phyloP scores from a whole-genome alignment of 2,329 filamentous ascomycete genomes.

The Aspergillus flavus region DNA sequence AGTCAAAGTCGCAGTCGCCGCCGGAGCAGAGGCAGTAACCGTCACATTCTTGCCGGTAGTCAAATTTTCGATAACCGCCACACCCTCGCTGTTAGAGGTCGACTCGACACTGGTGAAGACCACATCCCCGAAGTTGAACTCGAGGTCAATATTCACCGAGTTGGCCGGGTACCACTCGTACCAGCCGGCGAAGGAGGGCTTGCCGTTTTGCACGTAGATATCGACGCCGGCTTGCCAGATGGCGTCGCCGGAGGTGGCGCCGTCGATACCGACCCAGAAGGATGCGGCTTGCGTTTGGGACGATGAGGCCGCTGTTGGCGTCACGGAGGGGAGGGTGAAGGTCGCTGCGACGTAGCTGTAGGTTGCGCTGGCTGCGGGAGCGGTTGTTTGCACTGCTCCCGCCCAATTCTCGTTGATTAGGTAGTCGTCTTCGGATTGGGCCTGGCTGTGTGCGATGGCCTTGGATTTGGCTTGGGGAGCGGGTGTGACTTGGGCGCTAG shows the following conservation, averaged over 20 bases:
- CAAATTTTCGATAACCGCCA: slow-evolving; percentile 12
- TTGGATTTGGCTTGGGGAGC: background rate
- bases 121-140: slow-evolving; percentile 13
- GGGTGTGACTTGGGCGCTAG: background rate
- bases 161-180: slow-evolving; percentile 17
- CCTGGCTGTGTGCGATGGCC: background rate
- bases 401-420: slow-evolving; percentile 16
- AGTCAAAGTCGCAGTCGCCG: background rate
- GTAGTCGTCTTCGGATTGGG: slow-evolving; percentile 1
- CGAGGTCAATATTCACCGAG: slow-evolving; percentile 9
- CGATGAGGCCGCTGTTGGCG: slow-evolving; percentile 3
- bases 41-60: slow-evolving; percentile 11
- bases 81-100: background rate
- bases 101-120: slow-evolving; percentile 10
- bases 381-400: slow-evolving; percentile 3
- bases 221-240: slow-evolving; percentile 17
- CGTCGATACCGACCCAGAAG: slow-evolving; percentile 17
- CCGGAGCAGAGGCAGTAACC: slow-evolving; percentile 3
- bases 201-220: slow-evolving; percentile 12
- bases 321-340: slow-evolving; percentile 11
- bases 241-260: slow-evolving; percentile 6
- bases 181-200: slow-evolving; percentile 12
- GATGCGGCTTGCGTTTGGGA: slow-evolving; percentile 9
- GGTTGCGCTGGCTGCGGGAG: slow-evolving; percentile 1
- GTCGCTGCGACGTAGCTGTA: slow-evolving; percentile 13